Evolutionary conservation across 2,329 filamentous ascomycete species (phyloP), one percentile per base, ranked within the genome.

Genomic region (Chrysoporthe austroafricana): DNA sequence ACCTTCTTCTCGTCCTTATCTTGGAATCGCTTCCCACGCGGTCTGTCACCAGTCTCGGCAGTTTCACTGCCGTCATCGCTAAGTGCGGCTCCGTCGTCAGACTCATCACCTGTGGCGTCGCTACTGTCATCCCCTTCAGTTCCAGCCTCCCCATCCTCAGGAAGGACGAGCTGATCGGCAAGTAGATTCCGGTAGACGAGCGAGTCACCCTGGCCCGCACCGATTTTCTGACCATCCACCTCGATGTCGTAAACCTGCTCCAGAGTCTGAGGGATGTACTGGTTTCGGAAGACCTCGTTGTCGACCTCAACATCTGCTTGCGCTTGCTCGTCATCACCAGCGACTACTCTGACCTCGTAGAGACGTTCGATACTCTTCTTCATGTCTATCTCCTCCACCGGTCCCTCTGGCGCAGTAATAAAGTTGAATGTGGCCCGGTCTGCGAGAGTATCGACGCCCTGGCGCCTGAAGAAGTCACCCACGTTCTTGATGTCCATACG

Each of bases 401-500:
- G 82, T 0, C 88, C 90, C 11, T 88, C 82, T 0, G 84, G 76
- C 0, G 84, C 80, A 0, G 89, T 93, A 75, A 98, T 89, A 79
- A 97, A 98, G 72, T 90, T 87, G 80, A 96, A 99, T 13, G 94
- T 84, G n/a, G 86, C 82, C 43, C 91, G 88, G 78, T 98, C 95
- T 1, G 90, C 81, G 3, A 99, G 84, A 0, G 88, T 91, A 70
- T 96, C 89, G 1, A 98, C 93, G 52, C 91, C 91, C 77, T 97
- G 91, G 26, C 92, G 87, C 42, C 89, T 85, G 87, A 98, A 99
- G 80, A 97, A 99, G 78, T 97, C 93, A 32, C 89, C 91, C 1
- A 97, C 89, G 76, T 99, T 99, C 84, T 97, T 98, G 79, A 99
- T 94, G 76, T 99, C 96, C 94, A 97, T 98, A 44, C 96, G 90